Evolutionary conservation across 2,329 filamentous ascomycete species (phyloP), one percentile per base, ranked within the genome.

Genomic region (Pseudocercospora ulei): DNA sequence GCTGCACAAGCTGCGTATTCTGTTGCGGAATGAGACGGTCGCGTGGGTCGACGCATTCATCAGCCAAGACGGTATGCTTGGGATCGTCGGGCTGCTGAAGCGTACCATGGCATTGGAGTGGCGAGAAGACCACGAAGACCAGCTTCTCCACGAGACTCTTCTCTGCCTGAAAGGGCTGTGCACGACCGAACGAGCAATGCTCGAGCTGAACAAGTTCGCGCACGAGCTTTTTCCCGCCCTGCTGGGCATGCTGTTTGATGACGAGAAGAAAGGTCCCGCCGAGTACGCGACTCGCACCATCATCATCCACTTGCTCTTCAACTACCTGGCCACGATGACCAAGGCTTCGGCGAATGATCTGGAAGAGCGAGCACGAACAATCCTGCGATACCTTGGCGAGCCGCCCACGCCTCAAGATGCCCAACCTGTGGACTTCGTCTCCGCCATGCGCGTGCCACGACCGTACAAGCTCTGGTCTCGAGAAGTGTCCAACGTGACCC

Each of bases 121-220:
- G 88, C 84, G 87, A 56, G 90, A 95, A 69, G 90, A 96, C 54
- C 88, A 96, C 55, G 90, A 96, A 63, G 90, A 96, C 57, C 80
- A 80, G 6, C 71, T 98, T 23, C 72, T 98, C 4, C 88, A 96
- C 56, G 90, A 98, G 63, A 80, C 85, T 18, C 70, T 98, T 34
- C 73, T 95, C 27, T 96, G 90, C 56, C 71, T 98, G 48, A 98
- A 98, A 63, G 90, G 84, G 0, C 72, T 96, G 2, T 93, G 85
- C 58, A 98, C 90, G 1, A 95, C 88, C 1, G 86, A 83, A 9
- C 72, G 84, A 22, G 90, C 86, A 1, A 70, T 95, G 54, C 75
- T 82, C 49, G 82, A 88, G 56, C 73, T 98, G 5, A 74, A 82
- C 49, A 75, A 76, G 6, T 83, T 94, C 41, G 84, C 92, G 50